Evolutionary conservation across 1,139 yeast genomes (phyloP), one percentile per base, ranked within the genome.

Genomic region (Tardiomyces digboiensis): DNA sequence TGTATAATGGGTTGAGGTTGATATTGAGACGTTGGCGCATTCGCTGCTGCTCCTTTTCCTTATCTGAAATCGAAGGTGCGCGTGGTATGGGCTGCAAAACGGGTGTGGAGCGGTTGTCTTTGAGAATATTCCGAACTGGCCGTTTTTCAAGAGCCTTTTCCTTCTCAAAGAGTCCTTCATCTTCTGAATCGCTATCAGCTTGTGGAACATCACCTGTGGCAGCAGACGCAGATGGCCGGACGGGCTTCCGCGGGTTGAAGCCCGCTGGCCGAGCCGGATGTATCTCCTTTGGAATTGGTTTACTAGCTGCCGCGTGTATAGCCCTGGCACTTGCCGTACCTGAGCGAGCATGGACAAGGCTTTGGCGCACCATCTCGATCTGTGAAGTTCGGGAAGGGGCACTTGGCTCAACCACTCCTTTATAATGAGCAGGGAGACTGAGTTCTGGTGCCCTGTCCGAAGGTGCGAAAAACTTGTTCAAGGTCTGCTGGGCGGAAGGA

Each of bases 211-310:
- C 13, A n/a, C 21, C 36, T 19, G 8, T 16, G 12, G 20, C 16
- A 2, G 21, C 19, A 8, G 22, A 20, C 18, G 39, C 20, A 7
- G 36, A 19, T 3, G 21, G 21, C 14, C 16, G 21, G 8, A 36
- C 10, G 4, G 29, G 29, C 19, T 49, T 40, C 26, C 36, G 46
- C 18, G 29, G 29, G 57, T 87, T 84, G 62, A 87, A 89, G 0
- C 95, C 97, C 1, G 95, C 78, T 0, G 89, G 85, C 43, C 95
- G 71, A 1, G 96, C 76, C 2, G 95, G 83, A 40, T 65, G 82
- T 50, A 66, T 43, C 57, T 67, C 52, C 63, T 47, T 52, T 2
- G 65, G 61, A 7, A 55, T 49, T 3, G 33, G 33, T 16, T 26
- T 26, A 16, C 33, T 26, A 5, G 33, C 33, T n/a, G 33, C 33